phyloP scores from a whole-genome alignment of 192 early-diverging fungal species.

The Borealophlyctis nickersoniae region DNA sequence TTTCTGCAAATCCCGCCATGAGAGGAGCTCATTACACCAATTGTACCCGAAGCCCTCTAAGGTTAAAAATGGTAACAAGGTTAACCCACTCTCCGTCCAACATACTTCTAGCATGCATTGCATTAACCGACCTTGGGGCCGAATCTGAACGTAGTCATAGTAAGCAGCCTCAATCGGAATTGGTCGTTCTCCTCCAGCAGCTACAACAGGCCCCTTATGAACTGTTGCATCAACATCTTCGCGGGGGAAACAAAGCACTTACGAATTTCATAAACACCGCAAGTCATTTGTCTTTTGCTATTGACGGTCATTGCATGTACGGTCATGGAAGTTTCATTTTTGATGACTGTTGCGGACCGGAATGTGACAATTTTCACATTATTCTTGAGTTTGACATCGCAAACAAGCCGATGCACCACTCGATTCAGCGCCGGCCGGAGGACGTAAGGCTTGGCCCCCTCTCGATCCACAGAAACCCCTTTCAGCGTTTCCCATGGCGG shows the following conservation, averaged over 20 bases:
- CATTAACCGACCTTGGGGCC: conserved; percentile 73
- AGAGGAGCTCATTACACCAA: conserved; percentile 77
- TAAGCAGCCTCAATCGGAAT: conserved; percentile 86
- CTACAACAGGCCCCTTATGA: too few relatives aligned
- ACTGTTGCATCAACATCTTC: too few relatives aligned
- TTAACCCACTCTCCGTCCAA: neutral
- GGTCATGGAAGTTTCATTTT: conserved; percentile 74
- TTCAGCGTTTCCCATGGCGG: conserved; percentile 91
- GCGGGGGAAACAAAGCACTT: too few relatives aligned
- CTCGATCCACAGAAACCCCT: conserved; percentile 83
- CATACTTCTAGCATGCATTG: too few relatives aligned
- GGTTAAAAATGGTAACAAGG: conserved; percentile 6
- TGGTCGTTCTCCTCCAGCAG: conserved; percentile 78
- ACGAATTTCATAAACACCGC: conserved; percentile 16
- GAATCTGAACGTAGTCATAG: conserved; percentile 70
- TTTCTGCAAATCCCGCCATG: conserved; percentile 74
- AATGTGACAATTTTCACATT: conserved; percentile 93
- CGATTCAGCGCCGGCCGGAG: conserved; percentile 77
- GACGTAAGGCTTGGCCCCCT: conserved; percentile 75
- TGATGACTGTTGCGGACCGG: conserved; percentile 76
- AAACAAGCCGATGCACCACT: conserved; percentile 78
- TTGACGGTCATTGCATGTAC: conserved; percentile 81
- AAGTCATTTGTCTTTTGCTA: conserved; percentile 48
- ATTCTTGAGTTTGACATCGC: conserved; percentile 81
- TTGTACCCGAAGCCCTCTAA: conserved; percentile 74